Percentiles rank a stretch among this genome's conserved stretches.
These are phyloP conservation scores for Globisporangium viniferum DNA, from an alignment of 352 stramenopile species.

Conservation along the genomic window DNA sequence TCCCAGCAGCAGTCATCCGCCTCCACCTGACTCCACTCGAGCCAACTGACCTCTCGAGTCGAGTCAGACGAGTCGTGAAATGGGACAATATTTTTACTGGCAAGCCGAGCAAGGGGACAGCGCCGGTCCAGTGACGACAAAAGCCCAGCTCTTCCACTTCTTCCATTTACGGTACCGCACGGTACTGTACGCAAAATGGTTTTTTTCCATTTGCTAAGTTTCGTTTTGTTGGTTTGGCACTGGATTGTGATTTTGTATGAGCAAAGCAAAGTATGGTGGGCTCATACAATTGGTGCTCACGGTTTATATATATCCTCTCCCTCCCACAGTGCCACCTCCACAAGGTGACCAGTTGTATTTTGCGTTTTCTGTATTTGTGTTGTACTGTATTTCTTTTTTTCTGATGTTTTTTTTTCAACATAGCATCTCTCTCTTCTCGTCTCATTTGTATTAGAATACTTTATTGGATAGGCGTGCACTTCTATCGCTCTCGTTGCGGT, in stretches of 20 bases:
- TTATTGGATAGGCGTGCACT: background rate
- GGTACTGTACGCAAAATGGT: background rate
- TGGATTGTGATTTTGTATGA: background rate
- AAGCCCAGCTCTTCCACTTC: background rate
- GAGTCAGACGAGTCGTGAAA: background rate
- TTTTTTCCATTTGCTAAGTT: background rate
- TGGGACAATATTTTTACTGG: background rate
- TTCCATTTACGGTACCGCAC: background rate
- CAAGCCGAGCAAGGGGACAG: background rate
- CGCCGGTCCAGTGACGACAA: background rate
- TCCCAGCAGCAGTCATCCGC: background rate
- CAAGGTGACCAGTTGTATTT: background rate
- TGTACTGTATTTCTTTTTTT: background rate
- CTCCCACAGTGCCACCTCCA: background rate
- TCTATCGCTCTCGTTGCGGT: background rate
- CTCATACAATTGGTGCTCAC: background rate
- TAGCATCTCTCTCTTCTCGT: background rate
- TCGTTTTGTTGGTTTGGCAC: background rate
- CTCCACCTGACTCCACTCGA: background rate
- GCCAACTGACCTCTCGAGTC: background rate
- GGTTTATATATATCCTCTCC: background rate
- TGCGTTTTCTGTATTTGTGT: background rate
- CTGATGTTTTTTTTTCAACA: too few relatives aligned
- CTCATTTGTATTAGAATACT: background rate
- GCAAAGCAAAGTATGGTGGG: background rate